Conservation (phyloP, 2,329 filamentous ascomycete species). For the Venturia carpophila region DNA sequence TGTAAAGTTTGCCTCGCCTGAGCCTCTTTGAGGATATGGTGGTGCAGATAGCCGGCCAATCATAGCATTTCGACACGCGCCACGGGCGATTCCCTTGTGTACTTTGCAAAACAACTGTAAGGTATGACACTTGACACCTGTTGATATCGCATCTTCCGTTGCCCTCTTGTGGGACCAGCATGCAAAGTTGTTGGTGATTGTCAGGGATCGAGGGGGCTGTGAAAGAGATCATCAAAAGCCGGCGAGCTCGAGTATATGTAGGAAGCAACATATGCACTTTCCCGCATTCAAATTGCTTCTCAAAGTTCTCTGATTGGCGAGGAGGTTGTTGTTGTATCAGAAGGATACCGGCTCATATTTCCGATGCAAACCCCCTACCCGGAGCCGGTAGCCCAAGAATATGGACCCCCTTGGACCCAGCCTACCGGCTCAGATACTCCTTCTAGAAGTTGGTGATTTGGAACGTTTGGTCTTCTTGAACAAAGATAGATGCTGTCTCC, state of each 20-base stretch:
- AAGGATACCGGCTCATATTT: not conserved
- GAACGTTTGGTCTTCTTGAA: not conserved
- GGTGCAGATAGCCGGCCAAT: not conserved
- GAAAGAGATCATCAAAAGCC: not conserved
- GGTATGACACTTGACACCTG: not conserved
- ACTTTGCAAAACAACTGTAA: not conserved
- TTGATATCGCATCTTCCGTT: not conserved
- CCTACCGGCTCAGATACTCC: not conserved
- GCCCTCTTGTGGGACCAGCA: conserved; percentile 2
- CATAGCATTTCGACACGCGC: not conserved
- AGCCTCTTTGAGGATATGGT: not conserved
- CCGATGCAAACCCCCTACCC: not conserved
- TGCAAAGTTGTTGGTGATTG: conserved; percentile 1
- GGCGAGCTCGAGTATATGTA: not conserved
- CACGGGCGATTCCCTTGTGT: not conserved
- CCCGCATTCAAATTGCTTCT: not conserved
- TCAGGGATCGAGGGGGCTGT: not conserved
- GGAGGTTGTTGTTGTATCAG: not conserved
- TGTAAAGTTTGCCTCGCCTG: not conserved
- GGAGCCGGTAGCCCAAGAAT: not conserved
- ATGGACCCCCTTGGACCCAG: not conserved
- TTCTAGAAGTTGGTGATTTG: conserved; percentile 8
- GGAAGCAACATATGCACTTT: not conserved
- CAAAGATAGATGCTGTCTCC: not conserved
- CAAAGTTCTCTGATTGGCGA: not conserved